Evolutionary conservation across 257 asterid genomes (phyloP), one percentile per base, ranked within the genome.

Genomic region (Henckelia pumila): DNA sequence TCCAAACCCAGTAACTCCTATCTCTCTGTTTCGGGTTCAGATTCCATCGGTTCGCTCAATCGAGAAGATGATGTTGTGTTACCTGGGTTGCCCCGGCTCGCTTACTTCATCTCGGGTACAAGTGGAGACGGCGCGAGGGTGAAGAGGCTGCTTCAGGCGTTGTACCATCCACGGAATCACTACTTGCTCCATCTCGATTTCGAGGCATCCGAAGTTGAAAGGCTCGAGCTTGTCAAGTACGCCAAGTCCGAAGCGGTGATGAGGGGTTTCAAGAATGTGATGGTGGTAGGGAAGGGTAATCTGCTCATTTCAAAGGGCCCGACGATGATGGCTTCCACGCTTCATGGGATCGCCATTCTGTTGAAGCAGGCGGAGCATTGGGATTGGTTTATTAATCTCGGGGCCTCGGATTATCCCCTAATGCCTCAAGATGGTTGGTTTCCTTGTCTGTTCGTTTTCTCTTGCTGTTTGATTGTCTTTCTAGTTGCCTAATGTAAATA

Each of bases 371-470:
- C 81, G 66, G 56, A 33, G 75, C 69, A 68, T 1, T 94, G 99
- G 99, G 96, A 94, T 61, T 94, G 99, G 99, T 94, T 94, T 73
- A 82, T 94, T 59, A 91, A 94, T 59, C 83, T 91, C 0, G 84
- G 88, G 44, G 83, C 97, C 17, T 84, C 93, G 10, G 96, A 94
- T 87, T 94, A 94, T 83, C 99, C 97, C 59, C 84, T 87, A 6
- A 85, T 86, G 95, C 92, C 96, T 1, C 99, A 91, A 66, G 99
- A 94, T 79, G 99, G 99, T 91, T 26, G 55, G 95, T 71, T 29
- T 77, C 25, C 26, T 17, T 20, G 59, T 6, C 53, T 64, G 20
- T 53, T 56, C 11, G 13, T 9, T 16, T 1, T 28, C 13, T 63
- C 20, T 30, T 25, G 16, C 0, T 3, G 47, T 40, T 40, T 40